Base-by-base conservation (phyloP, 169 alveolate genomes). In the Babesia bovis region DNA sequence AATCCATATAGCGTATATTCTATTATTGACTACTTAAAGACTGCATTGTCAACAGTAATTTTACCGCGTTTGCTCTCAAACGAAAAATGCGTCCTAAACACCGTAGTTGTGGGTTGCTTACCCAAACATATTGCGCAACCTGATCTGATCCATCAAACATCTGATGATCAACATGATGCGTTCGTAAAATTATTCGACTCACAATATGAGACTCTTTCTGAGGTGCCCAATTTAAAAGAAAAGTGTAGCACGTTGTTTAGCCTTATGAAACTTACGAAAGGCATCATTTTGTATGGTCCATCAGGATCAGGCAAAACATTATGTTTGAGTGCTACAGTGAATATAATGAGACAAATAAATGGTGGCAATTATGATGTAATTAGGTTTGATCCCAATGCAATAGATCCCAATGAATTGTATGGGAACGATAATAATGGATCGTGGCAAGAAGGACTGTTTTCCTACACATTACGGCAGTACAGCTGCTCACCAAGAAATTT, bases 401-500 rank as follows among this genome's bases (percentile, higher is more conserved):
- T 58, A 40, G 63, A 19, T n/a, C 10, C 13, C 19, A n/a, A 30
- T 28, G 72, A 70, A 3, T 17, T 32, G n/a, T 59, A 41, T 40
- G 69, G 69, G 13, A 44, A 41, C 7, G 19, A 10, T 12, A 65
- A 4, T 4, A 35, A 35, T 9, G 63, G 50, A 7, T 49, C 28
- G 12, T 52, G 60, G 63, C n/a, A 3, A 21, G 75, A 65, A 41
- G 85, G 91, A 40, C 61, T 74, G 51, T 74, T 85, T 58, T 45
- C 85, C 44, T 70, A 59, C 42, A 55, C 75, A 21, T 52, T 73
- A 52, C 58, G 85, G 19, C 69, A 69, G 32, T 58, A 75, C 40
- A 60, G 82, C 40, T 66, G 73, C 72, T 35, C 90, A 53, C 68
- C 85, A 3, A 92, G 90, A 56, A 88, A 97, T 53, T 97, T 96